Evolutionary conservation across 2,329 filamentous ascomycete genomes (phyloP).

Genomic region (Gnomoniopsis sp.): DNA sequence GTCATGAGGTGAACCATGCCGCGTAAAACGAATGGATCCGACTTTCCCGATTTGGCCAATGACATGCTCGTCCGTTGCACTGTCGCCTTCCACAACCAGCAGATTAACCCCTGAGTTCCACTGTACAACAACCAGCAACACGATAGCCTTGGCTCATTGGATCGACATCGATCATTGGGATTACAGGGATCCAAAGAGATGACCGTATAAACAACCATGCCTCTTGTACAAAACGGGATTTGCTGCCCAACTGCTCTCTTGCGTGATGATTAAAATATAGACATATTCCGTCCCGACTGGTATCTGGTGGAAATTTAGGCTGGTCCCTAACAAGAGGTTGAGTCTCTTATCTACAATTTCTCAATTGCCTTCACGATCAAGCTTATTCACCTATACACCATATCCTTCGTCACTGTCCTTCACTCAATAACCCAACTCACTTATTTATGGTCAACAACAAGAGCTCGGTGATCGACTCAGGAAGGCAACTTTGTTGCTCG

Average conservation of each 20-base stretch:
- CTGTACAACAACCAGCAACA: constrained; percentile 5
- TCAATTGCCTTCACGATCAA: neutral
- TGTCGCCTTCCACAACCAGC: neutral
- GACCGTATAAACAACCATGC: neutral
- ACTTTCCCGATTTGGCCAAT: constrained; percentile 1
- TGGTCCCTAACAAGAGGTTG: constrained; percentile 3
- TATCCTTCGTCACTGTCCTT: neutral
- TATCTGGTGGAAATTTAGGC: constrained; percentile 3
- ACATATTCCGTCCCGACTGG: neutral
- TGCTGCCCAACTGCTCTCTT: neutral
- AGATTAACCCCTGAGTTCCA: constrained; percentile 5
- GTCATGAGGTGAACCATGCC: neutral
- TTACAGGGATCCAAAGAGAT: neutral
- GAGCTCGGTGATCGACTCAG: too few relatives aligned
- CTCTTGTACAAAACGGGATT: neutral
- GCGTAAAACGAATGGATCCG: constrained; percentile 6
- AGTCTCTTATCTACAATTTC: neutral
- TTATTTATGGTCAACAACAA: too few relatives aligned
- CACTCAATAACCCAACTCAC: neutral
- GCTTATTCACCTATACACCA: neutral
- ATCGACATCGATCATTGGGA: constrained; percentile 7
- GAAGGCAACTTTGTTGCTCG: neutral
- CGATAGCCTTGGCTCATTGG: constrained; percentile 14
- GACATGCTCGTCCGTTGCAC: constrained; percentile 8
- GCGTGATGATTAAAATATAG: neutral